Evolutionary conservation across 1,284 basidiomycete species (phyloP), one percentile per base, ranked within the genome.

Genomic region (Erythrobasidium hasegawianum): DNA sequence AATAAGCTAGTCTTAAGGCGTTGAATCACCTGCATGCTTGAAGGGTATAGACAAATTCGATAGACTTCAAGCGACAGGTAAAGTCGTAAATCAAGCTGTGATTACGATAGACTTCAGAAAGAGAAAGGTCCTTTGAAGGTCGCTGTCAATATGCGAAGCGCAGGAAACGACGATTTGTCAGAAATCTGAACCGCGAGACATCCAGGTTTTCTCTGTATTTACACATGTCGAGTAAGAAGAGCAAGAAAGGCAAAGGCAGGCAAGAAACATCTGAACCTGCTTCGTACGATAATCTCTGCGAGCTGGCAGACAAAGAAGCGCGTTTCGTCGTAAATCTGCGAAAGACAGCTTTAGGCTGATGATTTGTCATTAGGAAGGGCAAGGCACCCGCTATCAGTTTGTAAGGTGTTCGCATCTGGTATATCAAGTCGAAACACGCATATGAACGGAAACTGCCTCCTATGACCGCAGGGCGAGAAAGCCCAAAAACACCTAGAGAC

Each of bases 381-480:
- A 47, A 47, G 43, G 43, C 14, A 47, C 43, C n/a, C 43, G 43
- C 16, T 47, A 47, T 47, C 43, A 47, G 43, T 47, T 47, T 14
- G 43, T 47, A 24, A n/a, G 43, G 8, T 47, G 14, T 16, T 47
- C 7, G 16, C 43, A n/a, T 8, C 14, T 47, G 14, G 4, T 5
- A 8, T 8, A 47, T 24, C n/a, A 14, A 18, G 43, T 7, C 8
- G n/a, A 18, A 24, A 7, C 5, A 8, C n/a, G 43, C 4, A n/a
- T 24, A 47, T 47, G 43, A 33, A 33, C 33, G 4, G 5, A 5
- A 33, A 5, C 33, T 33, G 11, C 33, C 33, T 54, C 55, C 26
- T 41, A n/a, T 20, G n/a, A 40, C 27, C 26, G 14, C 40, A 64
- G 61, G 61, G 61, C 52, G 61, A 64, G 16, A 64, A 64, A 40